phyloP scores from a whole-genome alignment of 106 monocot genomes.

The Allium fistulosum region DNA sequence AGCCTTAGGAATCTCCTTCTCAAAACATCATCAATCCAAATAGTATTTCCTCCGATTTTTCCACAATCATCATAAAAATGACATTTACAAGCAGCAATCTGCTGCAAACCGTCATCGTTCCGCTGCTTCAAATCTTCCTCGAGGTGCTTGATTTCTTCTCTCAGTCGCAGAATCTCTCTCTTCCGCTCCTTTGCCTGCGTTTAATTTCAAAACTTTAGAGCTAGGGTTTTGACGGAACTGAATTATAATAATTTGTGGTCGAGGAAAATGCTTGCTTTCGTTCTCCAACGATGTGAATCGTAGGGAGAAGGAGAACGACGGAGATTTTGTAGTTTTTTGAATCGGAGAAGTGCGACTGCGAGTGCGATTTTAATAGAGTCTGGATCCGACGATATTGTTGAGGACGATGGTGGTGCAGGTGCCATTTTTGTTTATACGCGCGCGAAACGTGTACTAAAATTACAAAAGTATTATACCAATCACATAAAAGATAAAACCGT shows the following conservation, averaged over 20 bases:
- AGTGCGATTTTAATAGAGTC: constrained; percentile 56
- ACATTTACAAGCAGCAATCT: constrained; percentile 72
- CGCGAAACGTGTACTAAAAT: too few species aligned
- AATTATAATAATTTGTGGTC: background rate
- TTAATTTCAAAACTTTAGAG: background rate
- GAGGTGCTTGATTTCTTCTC: constrained; percentile 76
- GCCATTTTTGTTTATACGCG: background rate
- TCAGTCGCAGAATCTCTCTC: constrained; percentile 58
- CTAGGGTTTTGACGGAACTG: background rate
- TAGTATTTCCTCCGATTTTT: constrained; percentile 9
- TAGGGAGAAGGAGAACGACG: constrained; percentile 16
- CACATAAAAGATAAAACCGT: too few species aligned
- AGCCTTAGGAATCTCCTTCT: constrained; percentile 78
- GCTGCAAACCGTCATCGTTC: constrained; percentile 19
- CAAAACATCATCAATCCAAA: constrained; percentile 80
- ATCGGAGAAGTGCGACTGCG: constrained; percentile 65
- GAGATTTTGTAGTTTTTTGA: constrained; percentile 26
- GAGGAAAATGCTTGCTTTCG: constrained; percentile 34
- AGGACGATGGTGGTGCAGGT: constrained; percentile 2
- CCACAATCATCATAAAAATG: constrained; percentile 77
- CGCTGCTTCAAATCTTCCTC: constrained; percentile 54
- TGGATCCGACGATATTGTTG: background rate
- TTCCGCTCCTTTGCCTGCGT: constrained; percentile 87
- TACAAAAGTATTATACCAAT: too few species aligned
- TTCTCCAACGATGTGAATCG: constrained; percentile 55